Conservation (phyloP, 495 filamentous ascomycete species). For the Daldinia childiae region DNA sequence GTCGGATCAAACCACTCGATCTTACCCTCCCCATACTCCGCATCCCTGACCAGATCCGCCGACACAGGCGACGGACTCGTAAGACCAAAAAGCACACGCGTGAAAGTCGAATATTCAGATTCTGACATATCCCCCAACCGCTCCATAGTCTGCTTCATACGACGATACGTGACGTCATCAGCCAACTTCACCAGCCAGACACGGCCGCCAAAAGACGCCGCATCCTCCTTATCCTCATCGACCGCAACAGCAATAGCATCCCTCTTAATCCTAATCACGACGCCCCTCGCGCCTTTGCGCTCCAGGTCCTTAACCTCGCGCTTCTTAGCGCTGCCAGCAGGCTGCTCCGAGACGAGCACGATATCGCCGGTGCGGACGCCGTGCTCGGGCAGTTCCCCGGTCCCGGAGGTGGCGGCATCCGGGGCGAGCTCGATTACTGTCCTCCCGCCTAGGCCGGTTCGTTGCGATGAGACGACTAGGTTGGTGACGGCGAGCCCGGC, state of each 20-base stretch:
- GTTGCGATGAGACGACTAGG: constrained; percentile 75
- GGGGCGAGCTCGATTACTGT: constrained; percentile 82
- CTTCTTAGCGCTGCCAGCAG: constrained; percentile 73
- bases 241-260: constrained; percentile 76
- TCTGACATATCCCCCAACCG: constrained; percentile 76
- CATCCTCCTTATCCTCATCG: constrained; percentile 66
- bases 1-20: constrained; percentile 79
- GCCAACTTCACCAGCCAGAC: constrained; percentile 85
- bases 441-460: constrained; percentile 91
- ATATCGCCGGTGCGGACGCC: constrained; percentile 90
- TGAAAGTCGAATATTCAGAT: constrained; percentile 74
- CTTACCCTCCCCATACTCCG: constrained; percentile 50
- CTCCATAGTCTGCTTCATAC: constrained; percentile 92
- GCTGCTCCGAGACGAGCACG: constrained; percentile 80
- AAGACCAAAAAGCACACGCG: constrained; percentile 84
- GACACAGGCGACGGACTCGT: constrained; percentile 66
- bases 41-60: constrained; percentile 49
- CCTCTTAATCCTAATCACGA: constrained; percentile 75
- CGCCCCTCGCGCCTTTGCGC: constrained; percentile 75
- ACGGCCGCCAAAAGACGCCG: constrained; percentile 66
- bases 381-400: constrained; percentile 72
- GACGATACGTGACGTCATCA: constrained; percentile 90
- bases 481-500: constrained; percentile 90
- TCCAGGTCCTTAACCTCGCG: constrained; percentile 73
- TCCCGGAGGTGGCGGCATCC: constrained; percentile 69